Evolutionary conservation across 768 basidiomycete genomes (phyloP).

Genomic region (Leucogyrophana mollusca): DNA sequence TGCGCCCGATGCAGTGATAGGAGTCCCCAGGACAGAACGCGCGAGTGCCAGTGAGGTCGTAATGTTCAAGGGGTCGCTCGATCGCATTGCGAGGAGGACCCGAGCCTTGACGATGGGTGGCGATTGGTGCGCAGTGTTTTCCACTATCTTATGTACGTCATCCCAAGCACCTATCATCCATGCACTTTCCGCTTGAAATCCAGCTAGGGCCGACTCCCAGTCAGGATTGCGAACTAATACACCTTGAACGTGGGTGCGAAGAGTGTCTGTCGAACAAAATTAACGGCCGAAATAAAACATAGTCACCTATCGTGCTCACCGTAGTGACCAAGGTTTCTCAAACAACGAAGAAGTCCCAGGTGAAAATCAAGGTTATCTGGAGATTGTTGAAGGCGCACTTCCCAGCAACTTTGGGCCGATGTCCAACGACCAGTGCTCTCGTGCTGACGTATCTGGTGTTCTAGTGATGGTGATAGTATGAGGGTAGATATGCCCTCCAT

Average conservation of each 20-base stretch:
- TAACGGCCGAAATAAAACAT: constrained; percentile 3
- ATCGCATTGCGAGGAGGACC: constrained; percentile 77
- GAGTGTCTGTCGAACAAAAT: constrained; percentile 61
- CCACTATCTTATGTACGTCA: constrained; percentile 65
- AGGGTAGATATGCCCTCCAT: constrained; percentile 96
- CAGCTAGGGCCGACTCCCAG: constrained; percentile 76
- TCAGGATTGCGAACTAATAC: constrained; percentile 81
- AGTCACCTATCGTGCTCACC: constrained; percentile 51
- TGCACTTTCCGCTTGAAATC: constrained; percentile 89
- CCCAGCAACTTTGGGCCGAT: constrained; percentile 99
- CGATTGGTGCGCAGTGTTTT: constrained; percentile 45
- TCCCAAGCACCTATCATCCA: constrained; percentile 97
- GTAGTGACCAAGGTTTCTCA: constrained; percentile 95
- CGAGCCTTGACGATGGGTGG: constrained; percentile 74
- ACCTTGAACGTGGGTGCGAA: constrained; percentile 92
- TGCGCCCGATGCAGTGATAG: constrained; percentile 78
- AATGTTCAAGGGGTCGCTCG: constrained; percentile 46
- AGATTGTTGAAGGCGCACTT: constrained; percentile 85
- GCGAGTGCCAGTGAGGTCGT: constrained; percentile 57
- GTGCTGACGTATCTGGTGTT: constrained; percentile 96
- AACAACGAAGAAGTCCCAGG: constrained; percentile 84
- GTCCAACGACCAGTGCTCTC: constrained; percentile 98
- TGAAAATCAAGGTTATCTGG: constrained; percentile 90
- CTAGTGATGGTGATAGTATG: constrained; percentile 85
- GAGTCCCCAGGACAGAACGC: constrained; percentile 69